These are phyloP conservation scores for Hirschfeldia incana DNA, from an alignment of 345 rosid species.

Conservation along the genomic window DNA sequence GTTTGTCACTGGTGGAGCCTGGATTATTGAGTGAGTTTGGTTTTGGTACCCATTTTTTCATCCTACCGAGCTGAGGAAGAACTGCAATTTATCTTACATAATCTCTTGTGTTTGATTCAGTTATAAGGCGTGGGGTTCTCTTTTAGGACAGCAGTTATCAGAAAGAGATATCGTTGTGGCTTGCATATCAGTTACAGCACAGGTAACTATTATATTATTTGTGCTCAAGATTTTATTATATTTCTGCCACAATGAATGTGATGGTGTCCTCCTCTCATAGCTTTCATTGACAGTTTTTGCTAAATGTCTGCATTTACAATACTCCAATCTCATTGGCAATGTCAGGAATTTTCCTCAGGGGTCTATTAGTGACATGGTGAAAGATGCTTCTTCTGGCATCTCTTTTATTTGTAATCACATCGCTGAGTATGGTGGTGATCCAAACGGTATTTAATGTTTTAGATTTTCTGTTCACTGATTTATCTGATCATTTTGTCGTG, in stretches of 20 bases:
- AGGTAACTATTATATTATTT: conserved; percentile 41
- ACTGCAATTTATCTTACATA: conserved; percentile 29
- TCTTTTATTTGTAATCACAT: conserved; percentile 82
- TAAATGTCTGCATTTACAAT: not conserved
- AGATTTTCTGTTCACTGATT: conserved; percentile 16
- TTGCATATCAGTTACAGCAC: conserved; percentile 97
- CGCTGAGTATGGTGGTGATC: conserved; percentile 91
- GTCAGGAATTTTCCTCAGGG: conserved; percentile 94
- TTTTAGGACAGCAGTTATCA: conserved; percentile 87
- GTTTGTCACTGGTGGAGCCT: conserved; percentile 95
- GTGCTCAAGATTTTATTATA: not conserved
- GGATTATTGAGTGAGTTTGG: conserved; percentile 93
- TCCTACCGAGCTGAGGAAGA: not conserved
- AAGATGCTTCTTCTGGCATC: conserved; percentile 89
- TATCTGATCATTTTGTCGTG: conserved; percentile 13
- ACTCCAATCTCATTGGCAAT: conserved; percentile 13
- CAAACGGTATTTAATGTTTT: conserved; percentile 56
- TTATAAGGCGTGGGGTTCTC: conserved; percentile 98
- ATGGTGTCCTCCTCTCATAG: no score
- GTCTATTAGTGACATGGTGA: conserved; percentile 89
- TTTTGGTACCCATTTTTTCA: not conserved
- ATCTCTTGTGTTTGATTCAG: conserved; percentile 52
- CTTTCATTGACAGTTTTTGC: not conserved
- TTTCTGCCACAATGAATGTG: no score
- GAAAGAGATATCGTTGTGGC: conserved; percentile 94